Base-by-base conservation (phyloP, 257 asterid genomes). In the Solanum piurae region DNA sequence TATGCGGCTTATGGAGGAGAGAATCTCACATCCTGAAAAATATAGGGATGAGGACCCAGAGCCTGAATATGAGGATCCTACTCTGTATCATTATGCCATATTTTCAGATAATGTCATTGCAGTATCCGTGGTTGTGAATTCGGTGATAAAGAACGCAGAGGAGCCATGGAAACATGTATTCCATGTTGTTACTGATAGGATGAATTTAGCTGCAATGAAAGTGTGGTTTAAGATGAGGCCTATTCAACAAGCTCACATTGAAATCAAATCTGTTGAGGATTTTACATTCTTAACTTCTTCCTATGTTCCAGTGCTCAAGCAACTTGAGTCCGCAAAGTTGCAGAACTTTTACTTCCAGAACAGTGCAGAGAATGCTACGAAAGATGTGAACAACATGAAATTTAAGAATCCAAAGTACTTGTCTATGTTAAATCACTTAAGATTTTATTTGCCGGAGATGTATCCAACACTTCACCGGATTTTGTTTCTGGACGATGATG, bases 161-260 rank as follows among this genome's bases (percentile, higher is more conserved):
- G 99, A 96, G 92, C 99, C 99, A 14, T 94, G 96, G 98, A 96
- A 95, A 89, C 99, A 96, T 83, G 98, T 95, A 33, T 94, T 96
- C 93, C 99, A 96, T 88, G 79, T 95, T 82, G 98, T 96, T 83
- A 94, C 98, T 9, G 98, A 96, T 88, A 92, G 95, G 94, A 95
- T 95, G 98, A 96, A 94, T 83, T 91, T 92, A 84, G 98, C 98
- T 83, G 98, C 99, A 2, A 95, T 98, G 87, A 96, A 96, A 93
- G 98, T 96, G 89, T 96, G 98, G 98, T 96, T 96, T 89, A 95
- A 93, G 94, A 95, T 96, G 98, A 92, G 98, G 90, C 99, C 99
- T 33, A 86, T 95, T 89, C 92, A 94, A 73, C 98, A 96, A 29
- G 99, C 98, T 72, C 97, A 95, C 84, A 92, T 95, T 71, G 98